A percentile compares a stretch with the other conserved stretches of the same genome.
These are phyloP conservation scores for Rubia tinctorum DNA, from an alignment of 305 asterid genomes.

Conservation along the genomic window DNA sequence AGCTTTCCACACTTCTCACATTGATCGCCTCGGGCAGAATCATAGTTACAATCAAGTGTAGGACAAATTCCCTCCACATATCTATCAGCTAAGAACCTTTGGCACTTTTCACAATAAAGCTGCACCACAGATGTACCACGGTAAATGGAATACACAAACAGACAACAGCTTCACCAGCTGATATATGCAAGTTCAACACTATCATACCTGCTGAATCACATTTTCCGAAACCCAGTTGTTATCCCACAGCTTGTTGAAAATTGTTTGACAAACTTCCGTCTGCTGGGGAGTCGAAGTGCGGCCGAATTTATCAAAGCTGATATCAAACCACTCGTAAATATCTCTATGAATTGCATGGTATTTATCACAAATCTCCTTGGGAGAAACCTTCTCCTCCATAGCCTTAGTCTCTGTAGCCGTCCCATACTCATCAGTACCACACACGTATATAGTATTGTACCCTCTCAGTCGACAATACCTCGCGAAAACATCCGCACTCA, in stretches of 20 bases:
- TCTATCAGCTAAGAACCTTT: constrained; percentile 82
- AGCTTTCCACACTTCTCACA: constrained; percentile 92
- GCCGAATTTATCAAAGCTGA: constrained; percentile 91
- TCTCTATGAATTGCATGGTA: constrained; percentile 80
- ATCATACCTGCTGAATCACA: constrained; percentile 75
- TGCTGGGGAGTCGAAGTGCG: constrained; percentile 94
- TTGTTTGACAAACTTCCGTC: constrained; percentile 87
- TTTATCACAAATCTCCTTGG: constrained; percentile 42
- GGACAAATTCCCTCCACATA: constrained; percentile 94
- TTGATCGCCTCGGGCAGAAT: constrained; percentile 96
- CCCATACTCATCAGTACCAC: constrained; percentile 51
- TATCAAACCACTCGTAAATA: constrained; percentile 82
- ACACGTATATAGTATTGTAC: constrained; percentile 35
- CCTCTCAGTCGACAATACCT: constrained; percentile 69
- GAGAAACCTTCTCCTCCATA: constrained; percentile 36
- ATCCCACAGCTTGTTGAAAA: constrained; percentile 70
- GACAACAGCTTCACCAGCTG: constrained; percentile 9
- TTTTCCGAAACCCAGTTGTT: constrained; percentile 82
- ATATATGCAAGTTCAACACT: constrained; percentile 7
- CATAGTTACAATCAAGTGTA: constrained; percentile 71
- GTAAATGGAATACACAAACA: constrained; percentile 6
- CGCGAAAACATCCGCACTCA: constrained; percentile 96
- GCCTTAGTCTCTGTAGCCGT: constrained; percentile 49
- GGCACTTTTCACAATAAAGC: constrained; percentile 75
- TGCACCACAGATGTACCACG: constrained; percentile 27